Evolutionary conservation across 2,329 filamentous ascomycete species (phyloP).

Genomic region (Elsinoe perseae): DNA sequence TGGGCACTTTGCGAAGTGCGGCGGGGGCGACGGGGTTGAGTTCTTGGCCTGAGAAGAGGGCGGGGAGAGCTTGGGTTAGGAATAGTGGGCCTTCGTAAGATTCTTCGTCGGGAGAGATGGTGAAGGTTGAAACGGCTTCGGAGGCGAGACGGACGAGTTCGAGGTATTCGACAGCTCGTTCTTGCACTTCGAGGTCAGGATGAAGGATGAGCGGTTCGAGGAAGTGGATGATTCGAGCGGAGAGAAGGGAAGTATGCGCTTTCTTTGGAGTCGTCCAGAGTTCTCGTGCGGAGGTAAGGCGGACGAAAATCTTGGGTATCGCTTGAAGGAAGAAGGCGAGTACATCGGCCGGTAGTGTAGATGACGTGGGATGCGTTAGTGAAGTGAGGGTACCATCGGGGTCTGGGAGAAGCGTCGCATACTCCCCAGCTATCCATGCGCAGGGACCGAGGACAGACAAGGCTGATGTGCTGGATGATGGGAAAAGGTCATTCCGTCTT

Average conservation of each 20-base stretch:
- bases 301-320: constrained; percentile 73
- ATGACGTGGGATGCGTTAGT: constrained; percentile 60
- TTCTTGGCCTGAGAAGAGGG: constrained; percentile 76
- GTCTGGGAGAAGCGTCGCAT: constrained; percentile 60
- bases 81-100: constrained; percentile 76
- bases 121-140: constrained; percentile 67
- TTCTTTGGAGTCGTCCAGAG: constrained; percentile 68
- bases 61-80: constrained; percentile 82
- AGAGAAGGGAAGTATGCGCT: constrained; percentile 64
- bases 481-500: constrained; percentile 50
- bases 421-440: constrained; percentile 86
- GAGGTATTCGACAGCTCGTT: constrained; percentile 83
- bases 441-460: constrained; percentile 64
- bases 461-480: constrained; percentile 43
- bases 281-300: constrained; percentile 57
- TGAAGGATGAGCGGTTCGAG: constrained; percentile 72
- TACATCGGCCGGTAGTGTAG: constrained; percentile 53
- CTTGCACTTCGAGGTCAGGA: constrained; percentile 87
- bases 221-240: constrained; percentile 73
- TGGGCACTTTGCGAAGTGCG: constrained; percentile 78
- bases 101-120: constrained; percentile 48
- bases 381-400: constrained; percentile 66
- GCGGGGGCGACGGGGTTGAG: constrained; percentile 80
- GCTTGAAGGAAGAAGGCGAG: constrained; percentile 78
- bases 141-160: constrained; percentile 81